These are phyloP conservation scores for Starmerella asiatica DNA, from an alignment of 805 yeast genomes.

Conservation along the genomic window DNA sequence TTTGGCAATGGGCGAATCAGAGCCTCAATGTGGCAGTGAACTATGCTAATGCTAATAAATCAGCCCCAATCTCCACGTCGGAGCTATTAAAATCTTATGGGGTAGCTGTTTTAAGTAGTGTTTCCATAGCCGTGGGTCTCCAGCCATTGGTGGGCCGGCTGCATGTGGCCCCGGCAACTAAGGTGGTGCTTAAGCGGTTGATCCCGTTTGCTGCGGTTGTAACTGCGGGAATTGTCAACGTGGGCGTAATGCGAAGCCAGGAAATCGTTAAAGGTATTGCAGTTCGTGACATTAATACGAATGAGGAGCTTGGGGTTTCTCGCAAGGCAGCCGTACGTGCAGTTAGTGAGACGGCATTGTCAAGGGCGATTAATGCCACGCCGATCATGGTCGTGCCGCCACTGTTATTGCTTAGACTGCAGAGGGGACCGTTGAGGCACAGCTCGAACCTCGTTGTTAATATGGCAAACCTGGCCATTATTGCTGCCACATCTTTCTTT, in stretches of 20 bases:
- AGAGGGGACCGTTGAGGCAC: conserved; percentile 53
- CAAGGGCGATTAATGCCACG: conserved; percentile 89
- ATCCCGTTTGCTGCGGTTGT: conserved; percentile 99
- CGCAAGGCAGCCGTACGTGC: conserved; percentile 82
- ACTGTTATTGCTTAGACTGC: conserved; percentile 61
- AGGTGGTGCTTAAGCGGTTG: conserved; percentile 61
- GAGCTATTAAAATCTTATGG: conserved; percentile 71
- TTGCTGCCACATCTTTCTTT: conserved; percentile 69
- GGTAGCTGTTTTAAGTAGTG: conserved; percentile 85
- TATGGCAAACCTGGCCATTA: conserved; percentile 67
- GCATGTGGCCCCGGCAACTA: conserved; percentile 54
- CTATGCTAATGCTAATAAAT: conserved; percentile 89
- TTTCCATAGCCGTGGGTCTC: conserved; percentile 88
- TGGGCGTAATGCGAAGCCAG: conserved; percentile 91
- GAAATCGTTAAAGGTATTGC: conserved; percentile 54
- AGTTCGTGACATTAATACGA: conserved; percentile 29
- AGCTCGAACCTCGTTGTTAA: conserved; percentile 55
- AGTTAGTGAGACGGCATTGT: conserved; percentile 92
- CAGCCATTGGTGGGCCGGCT: conserved; percentile 82
- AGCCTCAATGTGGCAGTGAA: conserved; percentile 93
- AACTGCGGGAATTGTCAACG: conserved; percentile 90
- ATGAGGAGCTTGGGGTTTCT: conserved; percentile 45
- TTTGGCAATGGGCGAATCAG: conserved; percentile 98
- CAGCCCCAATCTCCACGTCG: conserved; percentile 70
- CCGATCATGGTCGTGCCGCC: conserved; percentile 98